Evolutionary conservation across 352 stramenopile species (phyloP), one percentile per base, ranked within the genome.

Genomic region (Pythium rhizo-oryzae): DNA sequence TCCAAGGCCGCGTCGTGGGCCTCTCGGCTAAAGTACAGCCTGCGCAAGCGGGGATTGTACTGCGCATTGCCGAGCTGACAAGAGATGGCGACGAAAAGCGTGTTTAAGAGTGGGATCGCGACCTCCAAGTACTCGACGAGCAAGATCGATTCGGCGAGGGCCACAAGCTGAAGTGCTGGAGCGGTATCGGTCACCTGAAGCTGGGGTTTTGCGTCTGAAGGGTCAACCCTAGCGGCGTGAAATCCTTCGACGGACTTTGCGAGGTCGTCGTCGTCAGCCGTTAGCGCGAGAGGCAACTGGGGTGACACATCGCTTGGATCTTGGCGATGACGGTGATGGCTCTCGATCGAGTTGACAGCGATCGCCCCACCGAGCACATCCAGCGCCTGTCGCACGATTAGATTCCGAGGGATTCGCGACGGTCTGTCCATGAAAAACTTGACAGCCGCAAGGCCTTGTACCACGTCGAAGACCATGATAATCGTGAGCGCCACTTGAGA

Each of bases 101-200:
- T 21, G 46, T 72, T 76, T 30, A 71, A 23, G 2, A 76, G 30
- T 18, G 70, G 70, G n/a, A 76, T 56, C 28, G 47, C 39, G 18
- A 76, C 60, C 43, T 72, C 70, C 3, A 72, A 54, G 50, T 76
- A 76, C 61, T 76, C 64, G 49, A 72, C 61, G 25, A 76, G 65
- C 24, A 76, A 41, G 35, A 76, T 72, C 2, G 54, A 49, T n/a
- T 76, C 70, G 19, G 70, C 70, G 18, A 65, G 56, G 35, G 41
- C 6, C 1, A 51, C 39, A 2, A 69, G 12, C 12, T 70, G n/a
- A 15, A 76, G 60, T 13, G 70, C 63, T 50, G 11, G 39, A 19
- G 39, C 12, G 3, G 16, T 19, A 46, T 18, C 41, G 51, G n/a
- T n/a, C n/a, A n/a, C n/a, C n/a, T n/a, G n/a, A n/a, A 33, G 6